Evolutionary conservation across 1,284 basidiomycete genomes (phyloP), one percentile per base, ranked within the genome.

Genomic region (Baeospora myosura): DNA sequence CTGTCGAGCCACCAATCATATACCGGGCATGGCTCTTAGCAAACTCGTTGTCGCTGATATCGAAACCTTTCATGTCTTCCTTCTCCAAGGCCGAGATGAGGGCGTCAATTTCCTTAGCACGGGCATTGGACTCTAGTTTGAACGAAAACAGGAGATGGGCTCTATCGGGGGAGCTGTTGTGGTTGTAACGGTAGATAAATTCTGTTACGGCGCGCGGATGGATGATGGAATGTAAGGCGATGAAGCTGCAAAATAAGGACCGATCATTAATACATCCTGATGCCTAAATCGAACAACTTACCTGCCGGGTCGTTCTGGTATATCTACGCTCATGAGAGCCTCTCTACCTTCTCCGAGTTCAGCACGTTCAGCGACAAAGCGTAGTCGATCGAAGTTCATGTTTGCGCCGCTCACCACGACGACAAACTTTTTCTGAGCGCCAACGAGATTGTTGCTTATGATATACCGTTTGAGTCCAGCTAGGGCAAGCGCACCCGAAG

Each of bases 311-410:
- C 66, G 69, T 59, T 99, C 96, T 17, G 95, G 93, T 41, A 98
- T 88, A 56, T 90, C 88, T 26, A 98, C 89, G 52, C 88, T 89
- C 49, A 98, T 72, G 41, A 98, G 71, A 0, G 88, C 95, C 63
- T 99, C 96, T 41, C 88, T 78, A 25, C 94, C 84, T 64, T 98
- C 96, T 52, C 96, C 96, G 24, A 98, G 72, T 61, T 97, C 93
- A 12, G 96, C 96, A 44, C 96, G 90, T 59, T 99, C 96, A 11
- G 96, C 88, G 18, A 99, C 95, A 58, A 98, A 99, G 5, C 96
- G 78, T 35, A 99, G 64, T 20, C 96, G 78, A 51, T 91, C 88
- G 64, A 99, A 98, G 68, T 99, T 98, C 91, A 98, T 97, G 65
- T 99, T 98, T 11, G 96, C 96, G 22, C 96, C 96, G 50, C 88